These are phyloP conservation scores for Spongiforma sp. DNA, from an alignment of 1,284 basidiomycete genomes.

Conservation along the genomic window DNA sequence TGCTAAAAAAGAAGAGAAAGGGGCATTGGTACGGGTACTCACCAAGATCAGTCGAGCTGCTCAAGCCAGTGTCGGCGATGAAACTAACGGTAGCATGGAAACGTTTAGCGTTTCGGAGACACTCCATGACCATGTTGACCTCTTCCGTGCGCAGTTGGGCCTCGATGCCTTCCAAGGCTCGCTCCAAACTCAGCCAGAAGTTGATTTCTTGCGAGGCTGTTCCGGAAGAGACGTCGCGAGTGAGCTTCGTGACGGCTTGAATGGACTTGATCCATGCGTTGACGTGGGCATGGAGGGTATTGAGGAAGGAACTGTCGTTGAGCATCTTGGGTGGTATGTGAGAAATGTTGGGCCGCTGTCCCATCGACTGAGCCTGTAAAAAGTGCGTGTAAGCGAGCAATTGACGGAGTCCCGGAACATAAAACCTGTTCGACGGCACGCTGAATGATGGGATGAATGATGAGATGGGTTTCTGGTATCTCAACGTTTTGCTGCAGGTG, in stretches of 20 bases:
- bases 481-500: not conserved
- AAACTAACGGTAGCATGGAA: conserved; percentile 99
- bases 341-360: conserved; percentile 73
- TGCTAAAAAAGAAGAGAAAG: not conserved
- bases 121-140: conserved; percentile 94
- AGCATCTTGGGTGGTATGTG: conserved; percentile 78
- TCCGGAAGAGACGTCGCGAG: conserved; percentile 91
- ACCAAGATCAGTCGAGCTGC: conserved; percentile 90
- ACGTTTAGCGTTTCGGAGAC: conserved; percentile 93
- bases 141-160: conserved; percentile 91
- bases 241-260: conserved; percentile 94
- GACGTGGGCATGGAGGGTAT: conserved; percentile 92
- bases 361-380: conserved; percentile 59
- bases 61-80: conserved; percentile 96
- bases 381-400: no score
- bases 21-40: conserved; percentile 40
- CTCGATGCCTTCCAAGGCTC: conserved; percentile 93
- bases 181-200: conserved; percentile 96
- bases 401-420: no score
- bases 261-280: conserved; percentile 99
- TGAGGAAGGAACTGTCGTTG: conserved; percentile 91
- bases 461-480: not conserved
- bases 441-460: not conserved
- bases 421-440: no score
- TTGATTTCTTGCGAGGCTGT: conserved; percentile 99